Percentiles rank a stretch among this genome's conserved stretches.
phyloP scores from a whole-genome alignment of 805 yeast genomes.

The Komagataella pastoris region DNA sequence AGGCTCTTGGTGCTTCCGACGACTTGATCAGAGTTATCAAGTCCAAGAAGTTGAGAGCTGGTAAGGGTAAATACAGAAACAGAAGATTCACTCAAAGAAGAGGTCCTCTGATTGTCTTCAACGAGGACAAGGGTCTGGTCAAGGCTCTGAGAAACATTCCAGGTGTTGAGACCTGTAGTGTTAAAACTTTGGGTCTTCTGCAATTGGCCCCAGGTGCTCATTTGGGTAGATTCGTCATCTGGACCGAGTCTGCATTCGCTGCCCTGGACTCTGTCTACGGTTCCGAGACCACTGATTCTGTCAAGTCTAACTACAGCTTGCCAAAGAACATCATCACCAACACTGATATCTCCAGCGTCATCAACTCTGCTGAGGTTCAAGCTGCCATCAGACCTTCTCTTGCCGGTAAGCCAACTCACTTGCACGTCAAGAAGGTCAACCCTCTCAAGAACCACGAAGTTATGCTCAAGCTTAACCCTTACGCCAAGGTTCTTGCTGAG shows the following conservation, averaged over 20 bases:
- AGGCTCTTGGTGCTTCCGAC: constrained; percentile 98
- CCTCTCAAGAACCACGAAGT: constrained; percentile 99
- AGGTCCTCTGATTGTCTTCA: constrained; percentile 98
- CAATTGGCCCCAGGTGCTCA: constrained; percentile 99
- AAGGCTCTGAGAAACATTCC: constrained; percentile 99
- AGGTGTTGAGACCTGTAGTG: constrained; percentile 97
- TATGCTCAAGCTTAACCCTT: constrained; percentile 96
- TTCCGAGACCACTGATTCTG: constrained; percentile 70
- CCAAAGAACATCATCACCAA: constrained; percentile 91
- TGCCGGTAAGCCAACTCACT: constrained; percentile 83
- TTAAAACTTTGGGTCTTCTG: constrained; percentile 83
- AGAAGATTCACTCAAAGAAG: constrained; percentile 99
- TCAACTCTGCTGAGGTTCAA: constrained; percentile 99
- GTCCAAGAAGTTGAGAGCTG: constrained; percentile 98
- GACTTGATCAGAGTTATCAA: constrained; percentile 96
- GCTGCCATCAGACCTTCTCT: constrained; percentile 72
- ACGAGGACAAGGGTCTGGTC: constrained; percentile 93
- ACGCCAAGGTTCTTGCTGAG: constrained; percentile 94
- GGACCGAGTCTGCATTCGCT: constrained; percentile 98
- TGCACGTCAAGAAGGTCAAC: constrained; percentile 96
- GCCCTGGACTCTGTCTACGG: constrained; percentile 96
- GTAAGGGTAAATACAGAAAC: constrained; percentile 99
- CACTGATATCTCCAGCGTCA: constrained; percentile 93
- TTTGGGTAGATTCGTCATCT: constrained; percentile 98
- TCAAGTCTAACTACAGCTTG: constrained; percentile 82